Evolutionary conservation across 2,329 filamentous ascomycete species (phyloP), one percentile per base, ranked within the genome.

Genomic region (Triangularia setosa): DNA sequence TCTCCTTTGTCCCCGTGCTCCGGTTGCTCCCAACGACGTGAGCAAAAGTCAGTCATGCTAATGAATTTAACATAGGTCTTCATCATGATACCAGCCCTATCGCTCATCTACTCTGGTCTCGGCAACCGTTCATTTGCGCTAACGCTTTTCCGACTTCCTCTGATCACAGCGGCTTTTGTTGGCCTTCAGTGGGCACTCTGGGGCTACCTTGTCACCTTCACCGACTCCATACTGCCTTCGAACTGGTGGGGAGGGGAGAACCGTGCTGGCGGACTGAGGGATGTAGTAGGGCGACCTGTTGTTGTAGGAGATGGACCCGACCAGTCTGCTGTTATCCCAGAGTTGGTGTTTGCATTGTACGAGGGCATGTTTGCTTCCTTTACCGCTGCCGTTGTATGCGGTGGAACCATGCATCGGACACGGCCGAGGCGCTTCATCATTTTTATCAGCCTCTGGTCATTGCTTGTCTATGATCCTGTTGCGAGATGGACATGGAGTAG

Each of bases 401-500:
- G 67, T 33, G 67, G 65, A 14, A 63, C 62, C 25, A 62, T 70
- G 27, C 67, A 69, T 56, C 55, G 67, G 16, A 62, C 61, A 12
- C 58, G 59, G 1, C 64, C 64, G 5, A 27, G 53, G 9, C 67
- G 64, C 2, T 68, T 68, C 61, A 60, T 68, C 5, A 59, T 68
- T 58, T 68, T 68, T 48, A 68, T 68, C 44, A 60, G 52, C n/a
- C 24, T 68, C 11, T 68, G 64, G 64, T 64, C 64, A 2, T 35
- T 64, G 2, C 59, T 66, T 16, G 55, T 66, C 27, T 67, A 67
- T 30, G 30, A 60, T 23, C 68, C 68, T 3, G 61, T 70, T 9
- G 69, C 69, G 2, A 63, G 67, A 4, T 83, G 81, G 81, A 82
- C 80, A 5, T 84, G 81, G 81, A 83, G 83, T 71, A 59, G 74